Base-by-base conservation (phyloP, 164 flowering plant genomes). In the Stephania cephalantha region DNA sequence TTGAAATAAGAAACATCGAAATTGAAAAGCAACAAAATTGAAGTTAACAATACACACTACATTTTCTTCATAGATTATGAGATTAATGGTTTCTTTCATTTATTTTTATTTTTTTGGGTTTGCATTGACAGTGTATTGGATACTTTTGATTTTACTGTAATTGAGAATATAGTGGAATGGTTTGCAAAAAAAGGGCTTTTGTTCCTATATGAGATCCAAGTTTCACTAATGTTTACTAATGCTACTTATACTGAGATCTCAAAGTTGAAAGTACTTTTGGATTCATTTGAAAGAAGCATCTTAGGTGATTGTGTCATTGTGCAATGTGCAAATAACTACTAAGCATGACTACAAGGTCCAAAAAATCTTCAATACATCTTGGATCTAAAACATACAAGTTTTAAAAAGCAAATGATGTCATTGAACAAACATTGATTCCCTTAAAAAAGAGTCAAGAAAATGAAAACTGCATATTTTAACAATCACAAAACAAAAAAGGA, bases 41-140 rank as follows among this genome's bases (percentile, higher is more conserved):
- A 35, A 35, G 42, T 35, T 35, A 4, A 35, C 1, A 35, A 35
- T 2, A 35, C 42, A 35, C 1, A 35, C 42, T 35, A 35, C 2
- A 35, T 35, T 35, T 35, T 35, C 42, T 35, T 35, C 42, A 35
- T 35, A 35, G 42, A 76, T 71, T 77, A 58, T 71, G 76, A 42
- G 71, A 64, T 75, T 29, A 42, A 29, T 77, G 29, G 25, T 72
- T 73, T 10, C 69, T 55, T 31, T 66, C 25, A 46, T 46, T 46
- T 25, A 25, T 25, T 35, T 35, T 35, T 35, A 35, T 35, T 35
- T 35, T 68, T 72, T 67, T 20, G 79, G 42, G 42, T 35, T 35
- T 35, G 1, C 76, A 45, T 73, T 81, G 72, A 75, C 20, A n/a
- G 55, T 70, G 71, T 74, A 80, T 80, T 52, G 55, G 63, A 6